These are phyloP conservation scores for Ophiostoma tasmaniense DNA, from an alignment of 2,329 filamentous ascomycete species.

Conservation along the genomic window DNA sequence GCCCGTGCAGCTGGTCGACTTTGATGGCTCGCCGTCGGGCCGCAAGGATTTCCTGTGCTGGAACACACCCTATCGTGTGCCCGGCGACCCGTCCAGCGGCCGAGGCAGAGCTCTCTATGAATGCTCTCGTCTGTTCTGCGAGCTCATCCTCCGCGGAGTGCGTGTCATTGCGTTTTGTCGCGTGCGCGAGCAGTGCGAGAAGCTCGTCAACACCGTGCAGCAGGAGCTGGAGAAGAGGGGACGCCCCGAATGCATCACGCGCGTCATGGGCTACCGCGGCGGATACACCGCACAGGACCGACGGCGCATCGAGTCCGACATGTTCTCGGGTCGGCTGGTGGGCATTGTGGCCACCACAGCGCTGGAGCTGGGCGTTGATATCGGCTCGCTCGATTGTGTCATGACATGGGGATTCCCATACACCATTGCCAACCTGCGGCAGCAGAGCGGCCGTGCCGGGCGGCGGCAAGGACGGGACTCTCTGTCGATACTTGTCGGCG, in stretches of 20 bases:
- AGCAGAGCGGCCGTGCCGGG: constrained; percentile 89
- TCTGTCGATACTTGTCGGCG: constrained; percentile 79
- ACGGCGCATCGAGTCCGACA: constrained; percentile 80
- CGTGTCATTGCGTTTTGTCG: constrained; percentile 89
- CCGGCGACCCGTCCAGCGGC: constrained; percentile 75
- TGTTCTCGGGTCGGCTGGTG: constrained; percentile 91
- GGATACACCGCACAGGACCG: constrained; percentile 91
- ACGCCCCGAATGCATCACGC: constrained; percentile 61
- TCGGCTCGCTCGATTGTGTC: constrained; percentile 87
- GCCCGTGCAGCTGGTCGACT: constrained; percentile 67
- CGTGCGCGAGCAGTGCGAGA: constrained; percentile 80
- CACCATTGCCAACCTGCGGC: constrained; percentile 85
- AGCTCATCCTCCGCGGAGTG: constrained; percentile 79
- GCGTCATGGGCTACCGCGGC: constrained; percentile 92
- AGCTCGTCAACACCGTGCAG: constrained; percentile 70
- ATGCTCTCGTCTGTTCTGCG: constrained; percentile 83
- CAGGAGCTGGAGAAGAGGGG: constrained; percentile 66
- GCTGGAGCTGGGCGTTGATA: constrained; percentile 88
- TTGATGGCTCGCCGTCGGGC: constrained; percentile 85
- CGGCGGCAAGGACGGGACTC: constrained; percentile 88
- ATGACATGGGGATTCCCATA: constrained; percentile 92
- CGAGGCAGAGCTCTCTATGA: constrained; percentile 75
- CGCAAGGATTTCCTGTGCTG: constrained; percentile 94
- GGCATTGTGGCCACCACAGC: constrained; percentile 92
- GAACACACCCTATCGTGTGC: constrained; percentile 94